Percentiles rank a stretch among this genome's conserved stretches.
Conservation (phyloP, 257 asterid species). For the Agastache rugosa region DNA sequence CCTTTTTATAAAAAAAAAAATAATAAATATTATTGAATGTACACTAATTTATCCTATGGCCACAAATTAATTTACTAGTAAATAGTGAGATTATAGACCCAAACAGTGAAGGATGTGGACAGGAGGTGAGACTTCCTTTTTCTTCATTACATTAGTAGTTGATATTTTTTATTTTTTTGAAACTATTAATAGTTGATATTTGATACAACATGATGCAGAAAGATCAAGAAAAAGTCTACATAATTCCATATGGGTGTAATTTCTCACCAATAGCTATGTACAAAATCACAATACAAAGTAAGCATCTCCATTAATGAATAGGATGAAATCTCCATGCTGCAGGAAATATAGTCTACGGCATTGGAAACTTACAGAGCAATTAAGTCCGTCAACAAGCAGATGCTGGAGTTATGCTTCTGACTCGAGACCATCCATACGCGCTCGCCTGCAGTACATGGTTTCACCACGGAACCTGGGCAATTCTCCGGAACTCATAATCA, state of each 20-base stretch:
- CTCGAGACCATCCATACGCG: background rate
- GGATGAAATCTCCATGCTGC: background rate
- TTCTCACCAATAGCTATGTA: slow-evolving; percentile 8
- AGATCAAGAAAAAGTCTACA: background rate
- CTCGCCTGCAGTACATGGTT: background rate
- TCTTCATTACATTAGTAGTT: background rate
- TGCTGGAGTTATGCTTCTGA: background rate
- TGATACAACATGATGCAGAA: background rate
- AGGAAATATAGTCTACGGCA: background rate
- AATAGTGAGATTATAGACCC: too few species aligned
- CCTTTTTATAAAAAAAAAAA: too few species aligned
- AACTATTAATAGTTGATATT: background rate
- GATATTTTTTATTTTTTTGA: too few species aligned
- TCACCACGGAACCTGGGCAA: slow-evolving; percentile 65
- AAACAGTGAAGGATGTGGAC: too few species aligned
- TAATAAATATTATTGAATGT: too few species aligned
- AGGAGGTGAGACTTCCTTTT: background rate
- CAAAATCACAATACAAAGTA: slow-evolving; percentile 1
- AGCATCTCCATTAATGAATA: background rate
- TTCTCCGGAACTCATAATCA: slow-evolving; percentile 35
- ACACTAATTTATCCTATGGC: too few species aligned
- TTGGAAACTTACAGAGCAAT: slow-evolving; percentile 5
- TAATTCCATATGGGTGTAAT: background rate
- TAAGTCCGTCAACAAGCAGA: slow-evolving; percentile 14
- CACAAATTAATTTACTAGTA: too few species aligned